Evolutionary conservation across 1,139 yeast genomes (phyloP).

Genomic region (Debaryomyces sp.): DNA sequence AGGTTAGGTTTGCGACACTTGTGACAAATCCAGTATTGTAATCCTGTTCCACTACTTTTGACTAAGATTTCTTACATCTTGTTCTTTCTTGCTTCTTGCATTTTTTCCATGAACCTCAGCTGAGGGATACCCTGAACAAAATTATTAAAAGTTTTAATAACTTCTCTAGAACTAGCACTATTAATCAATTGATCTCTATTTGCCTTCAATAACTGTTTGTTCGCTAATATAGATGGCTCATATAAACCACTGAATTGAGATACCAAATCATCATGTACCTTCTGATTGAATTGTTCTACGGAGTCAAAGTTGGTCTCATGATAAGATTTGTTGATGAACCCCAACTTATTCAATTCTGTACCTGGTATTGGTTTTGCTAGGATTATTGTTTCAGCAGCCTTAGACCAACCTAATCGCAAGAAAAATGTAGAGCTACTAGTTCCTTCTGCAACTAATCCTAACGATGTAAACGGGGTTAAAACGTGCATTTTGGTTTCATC

Average conservation of each 20-base stretch:
- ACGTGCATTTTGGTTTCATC: constrained; percentile 60
- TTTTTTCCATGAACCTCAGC: constrained; percentile 52
- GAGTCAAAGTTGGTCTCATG: constrained; percentile 46
- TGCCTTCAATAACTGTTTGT: constrained; percentile 58
- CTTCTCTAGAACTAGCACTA: constrained; percentile 65
- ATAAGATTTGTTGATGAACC: constrained; percentile 60
- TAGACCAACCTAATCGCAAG: constrained; percentile 71
- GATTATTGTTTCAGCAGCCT: constrained; percentile 73
- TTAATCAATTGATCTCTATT: constrained; percentile 49
- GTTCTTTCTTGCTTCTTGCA: background rate
- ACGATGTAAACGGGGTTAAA: constrained; percentile 79
- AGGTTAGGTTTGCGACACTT: no score
- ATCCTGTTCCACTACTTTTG: no score
- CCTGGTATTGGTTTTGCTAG: constrained; percentile 70
- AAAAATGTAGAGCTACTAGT: constrained; percentile 72
- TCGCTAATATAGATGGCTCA: constrained; percentile 59
- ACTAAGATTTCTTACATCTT: no score
- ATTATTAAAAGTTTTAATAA: constrained; percentile 63
- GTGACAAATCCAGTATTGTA: no score
- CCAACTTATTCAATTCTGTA: constrained; percentile 56
- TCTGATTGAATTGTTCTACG: constrained; percentile 61
- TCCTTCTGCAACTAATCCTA: constrained; percentile 87
- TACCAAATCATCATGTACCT: constrained; percentile 50
- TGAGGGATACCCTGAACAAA: constrained; percentile 82
- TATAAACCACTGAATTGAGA: constrained; percentile 53